A percentile compares a stretch with the other conserved stretches of the same genome.
These are phyloP conservation scores for Colletotrichum tropicale DNA, from an alignment of 2,329 filamentous ascomycete species.

Conservation along the genomic window DNA sequence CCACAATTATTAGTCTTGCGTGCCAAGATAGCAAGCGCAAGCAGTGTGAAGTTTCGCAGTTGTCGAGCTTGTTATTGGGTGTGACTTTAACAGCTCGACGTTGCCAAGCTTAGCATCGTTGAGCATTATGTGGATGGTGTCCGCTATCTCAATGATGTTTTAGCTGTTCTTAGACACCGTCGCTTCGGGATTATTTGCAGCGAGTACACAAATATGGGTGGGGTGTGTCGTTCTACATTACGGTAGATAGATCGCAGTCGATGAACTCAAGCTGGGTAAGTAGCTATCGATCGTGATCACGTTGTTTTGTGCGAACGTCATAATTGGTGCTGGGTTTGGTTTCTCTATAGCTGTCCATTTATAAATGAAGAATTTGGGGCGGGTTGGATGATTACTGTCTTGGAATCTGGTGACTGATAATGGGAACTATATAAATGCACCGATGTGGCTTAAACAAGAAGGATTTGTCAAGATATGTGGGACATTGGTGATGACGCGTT, in stretches of 20 bases:
- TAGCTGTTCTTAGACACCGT: neutral
- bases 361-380: neutral
- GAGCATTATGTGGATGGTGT: neutral
- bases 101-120: no score
- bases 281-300: no score
- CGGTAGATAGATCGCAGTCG: neutral
- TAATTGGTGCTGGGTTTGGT: neutral
- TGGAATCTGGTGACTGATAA: neutral
- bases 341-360: neutral
- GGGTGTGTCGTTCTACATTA: neutral
- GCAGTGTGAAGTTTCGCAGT: neutral
- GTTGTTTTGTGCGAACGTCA: no score
- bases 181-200: neutral
- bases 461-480: neutral
- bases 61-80: neutral
- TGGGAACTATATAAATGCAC: neutral
- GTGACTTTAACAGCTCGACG: no score
- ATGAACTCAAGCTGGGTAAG: neutral
- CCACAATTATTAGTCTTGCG: neutral
- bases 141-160: no score
- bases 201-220: neutral
- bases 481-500: accelerated
- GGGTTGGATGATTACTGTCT: neutral
- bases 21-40: neutral
- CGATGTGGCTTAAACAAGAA: neutral